These are phyloP conservation scores for Citrus inodora DNA, from an alignment of 345 rosid species.

Conservation along the genomic window DNA sequence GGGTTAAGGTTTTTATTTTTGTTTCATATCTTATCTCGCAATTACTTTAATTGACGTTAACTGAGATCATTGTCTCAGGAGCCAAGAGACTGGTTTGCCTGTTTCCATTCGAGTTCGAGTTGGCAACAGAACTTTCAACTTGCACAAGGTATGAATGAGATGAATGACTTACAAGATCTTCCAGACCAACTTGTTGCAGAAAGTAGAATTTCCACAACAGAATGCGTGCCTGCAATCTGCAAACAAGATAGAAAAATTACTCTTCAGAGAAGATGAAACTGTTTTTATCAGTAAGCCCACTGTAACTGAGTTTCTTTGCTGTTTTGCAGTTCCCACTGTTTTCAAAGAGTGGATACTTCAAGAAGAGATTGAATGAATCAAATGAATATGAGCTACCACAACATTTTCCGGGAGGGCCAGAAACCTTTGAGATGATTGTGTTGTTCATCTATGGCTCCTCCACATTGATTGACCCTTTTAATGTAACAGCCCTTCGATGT, in stretches of 20 bases:
- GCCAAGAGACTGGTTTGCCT: slow-evolving; percentile 67
- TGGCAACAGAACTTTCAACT: slow-evolving; percentile 44
- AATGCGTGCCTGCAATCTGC: not conserved
- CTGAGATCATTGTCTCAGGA: slow-evolving; percentile 31
- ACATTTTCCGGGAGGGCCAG: slow-evolving; percentile 77
- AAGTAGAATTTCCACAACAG: not conserved
- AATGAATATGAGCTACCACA: slow-evolving; percentile 50
- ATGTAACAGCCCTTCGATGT: slow-evolving; percentile 62
- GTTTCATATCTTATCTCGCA: not conserved
- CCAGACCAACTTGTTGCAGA: not conserved
- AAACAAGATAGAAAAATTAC: not conserved
- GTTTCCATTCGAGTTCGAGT: slow-evolving; percentile 45
- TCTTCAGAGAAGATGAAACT: not conserved
- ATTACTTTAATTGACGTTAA: not conserved
- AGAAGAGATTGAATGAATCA: slow-evolving; percentile 38
- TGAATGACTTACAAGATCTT: not conserved
- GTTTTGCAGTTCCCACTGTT: slow-evolving; percentile 52
- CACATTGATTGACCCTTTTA: slow-evolving; percentile 59
- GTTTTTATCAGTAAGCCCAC: not conserved
- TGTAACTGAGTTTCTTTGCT: slow-evolving; percentile 1
- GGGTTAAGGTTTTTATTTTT: not conserved
- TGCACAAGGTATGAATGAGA: slow-evolving; percentile 47
- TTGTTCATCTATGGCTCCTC: slow-evolving; percentile 69
- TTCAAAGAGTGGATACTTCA: slow-evolving; percentile 71
- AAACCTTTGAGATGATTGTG: slow-evolving; percentile 64